Percentiles rank a stretch among this genome's conserved stretches.
Evolutionary conservation across 805 yeast species (phyloP).

Genomic region (Komagataella ulmi): DNA sequence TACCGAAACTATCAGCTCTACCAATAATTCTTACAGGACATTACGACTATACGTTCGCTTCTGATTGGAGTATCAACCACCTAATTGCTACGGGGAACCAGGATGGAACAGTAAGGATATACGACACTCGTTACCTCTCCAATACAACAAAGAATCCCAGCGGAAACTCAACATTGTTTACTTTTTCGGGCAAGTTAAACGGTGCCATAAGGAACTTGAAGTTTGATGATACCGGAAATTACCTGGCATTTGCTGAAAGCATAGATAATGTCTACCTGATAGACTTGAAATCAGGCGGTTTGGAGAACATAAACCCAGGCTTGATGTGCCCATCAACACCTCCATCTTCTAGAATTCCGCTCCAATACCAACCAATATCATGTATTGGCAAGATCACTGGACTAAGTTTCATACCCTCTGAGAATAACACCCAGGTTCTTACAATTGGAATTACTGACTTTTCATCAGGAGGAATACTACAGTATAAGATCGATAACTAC

Average conservation of each 20-base stretch:
- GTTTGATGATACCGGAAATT: constrained; percentile 31
- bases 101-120: constrained; percentile 41
- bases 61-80: constrained; percentile 41
- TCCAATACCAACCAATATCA: constrained; percentile 29
- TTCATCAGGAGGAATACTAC: constrained; percentile 43
- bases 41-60: constrained; percentile 41
- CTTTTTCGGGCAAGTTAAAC: constrained; percentile 8
- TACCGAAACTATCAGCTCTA: constrained; percentile 4
- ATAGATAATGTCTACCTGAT: constrained; percentile 43
- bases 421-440: constrained; percentile 31
- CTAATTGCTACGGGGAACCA: constrained; percentile 44
- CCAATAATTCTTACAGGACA: constrained; percentile 23
- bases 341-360: background rate
- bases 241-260: constrained; percentile 42
- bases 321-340: background rate
- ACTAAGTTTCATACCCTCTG: constrained; percentile 29
- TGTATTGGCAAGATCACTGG: constrained; percentile 50
- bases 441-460: constrained; percentile 42
- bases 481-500: constrained; percentile 24
- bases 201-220: constrained; percentile 42
- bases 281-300: constrained; percentile 19
- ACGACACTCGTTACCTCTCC: constrained; percentile 28
- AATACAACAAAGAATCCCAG: background rate
- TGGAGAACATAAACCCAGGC: constrained; percentile 7
- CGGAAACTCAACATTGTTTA: constrained; percentile 4